A percentile compares a stretch with the other conserved stretches of the same genome.
Evolutionary conservation across 345 rosid genomes (phyloP).

Genomic region (Ailanthus altissimus): DNA sequence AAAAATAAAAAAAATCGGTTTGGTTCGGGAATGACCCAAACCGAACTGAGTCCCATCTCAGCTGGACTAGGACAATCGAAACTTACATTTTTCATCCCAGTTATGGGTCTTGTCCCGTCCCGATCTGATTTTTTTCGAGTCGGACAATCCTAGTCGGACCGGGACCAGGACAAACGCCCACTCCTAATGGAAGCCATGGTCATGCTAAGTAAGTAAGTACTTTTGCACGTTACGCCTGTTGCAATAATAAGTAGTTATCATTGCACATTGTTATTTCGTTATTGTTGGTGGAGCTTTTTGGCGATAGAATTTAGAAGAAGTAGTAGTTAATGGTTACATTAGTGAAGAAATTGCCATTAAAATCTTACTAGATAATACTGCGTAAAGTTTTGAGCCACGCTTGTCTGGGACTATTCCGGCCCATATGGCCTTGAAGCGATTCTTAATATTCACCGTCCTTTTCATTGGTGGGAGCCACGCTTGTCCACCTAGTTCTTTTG

Average conservation of each 20-base stretch:
- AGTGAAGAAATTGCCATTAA: conserved; percentile 5
- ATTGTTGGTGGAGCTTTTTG: background rate
- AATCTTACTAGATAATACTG: conserved; percentile 9
- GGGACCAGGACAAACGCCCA: too few species aligned
- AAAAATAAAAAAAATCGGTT: too few species aligned
- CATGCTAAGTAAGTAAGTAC: background rate
- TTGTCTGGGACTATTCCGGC: background rate
- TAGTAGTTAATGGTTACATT: background rate
- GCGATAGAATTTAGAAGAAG: background rate
- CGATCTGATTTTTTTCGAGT: too few species aligned
- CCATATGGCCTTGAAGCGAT: background rate
- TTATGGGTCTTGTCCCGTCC: too few species aligned
- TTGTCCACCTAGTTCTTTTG: background rate
- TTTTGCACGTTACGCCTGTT: background rate
- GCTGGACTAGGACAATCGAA: too few species aligned
- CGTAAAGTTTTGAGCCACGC: background rate
- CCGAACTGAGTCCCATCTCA: too few species aligned
- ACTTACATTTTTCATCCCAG: too few species aligned
- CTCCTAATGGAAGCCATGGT: conserved; percentile 44
- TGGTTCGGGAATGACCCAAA: too few species aligned
- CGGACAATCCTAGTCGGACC: too few species aligned
- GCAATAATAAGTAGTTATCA: background rate
- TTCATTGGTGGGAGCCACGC: background rate
- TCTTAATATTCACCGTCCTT: too few species aligned
- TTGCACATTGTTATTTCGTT: background rate